Base-by-base conservation (phyloP, 768 basidiomycete genomes). In the Suillus subalutaceus region DNA sequence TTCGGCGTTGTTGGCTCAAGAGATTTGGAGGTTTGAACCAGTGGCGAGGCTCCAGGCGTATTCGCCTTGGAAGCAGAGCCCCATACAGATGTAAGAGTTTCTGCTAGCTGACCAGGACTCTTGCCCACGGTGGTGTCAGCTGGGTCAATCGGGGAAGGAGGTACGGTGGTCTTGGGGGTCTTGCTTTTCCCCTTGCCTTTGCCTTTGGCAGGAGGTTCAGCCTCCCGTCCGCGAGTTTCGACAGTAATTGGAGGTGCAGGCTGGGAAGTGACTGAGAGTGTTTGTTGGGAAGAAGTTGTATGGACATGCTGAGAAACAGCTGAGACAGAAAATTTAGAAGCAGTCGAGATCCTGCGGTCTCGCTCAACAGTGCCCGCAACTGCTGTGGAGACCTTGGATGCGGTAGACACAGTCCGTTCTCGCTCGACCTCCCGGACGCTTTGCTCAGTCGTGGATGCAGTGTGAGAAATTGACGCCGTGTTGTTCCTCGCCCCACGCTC, bases 1-100 rank as follows among this genome's bases (percentile, higher is more conserved):
- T 37, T 65, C 5, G 74, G 73, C 1, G 72, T 72, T 48, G 66
- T 68, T 38, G 70, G 68, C 8, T 55, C 72, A 16, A 77, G 63
- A 15, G 77, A 78, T 43, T 62, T 75, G 9, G 66, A 64, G 12
- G 71, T 61, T 26, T 70, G 40, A 35, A 73, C 71, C 61, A 66
- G 67, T 32, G 78, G 70, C n/a, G 79, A 72, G 38, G 72, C 66
- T 69, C 74, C 62, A 61, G 78, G 72, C 50, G 76, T 72, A 68
- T 66, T 62, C 32, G 69, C 67, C 66, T 72, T 73, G 67, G 71
- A 72, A 53, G 74, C 71, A 5, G 77, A 69, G 37, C 86, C 87
- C 85, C 87, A 87, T 6, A 86, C 78, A 0, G 85, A 79, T 26
- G 72, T 80, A 53, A 86, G 80, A 6, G 81, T 70, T 2, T 86